A percentile compares a stretch with the other conserved stretches of the same genome.
phyloP scores from a whole-genome alignment of 352 stramenopile genomes.

The Globisporangium nunn region DNA sequence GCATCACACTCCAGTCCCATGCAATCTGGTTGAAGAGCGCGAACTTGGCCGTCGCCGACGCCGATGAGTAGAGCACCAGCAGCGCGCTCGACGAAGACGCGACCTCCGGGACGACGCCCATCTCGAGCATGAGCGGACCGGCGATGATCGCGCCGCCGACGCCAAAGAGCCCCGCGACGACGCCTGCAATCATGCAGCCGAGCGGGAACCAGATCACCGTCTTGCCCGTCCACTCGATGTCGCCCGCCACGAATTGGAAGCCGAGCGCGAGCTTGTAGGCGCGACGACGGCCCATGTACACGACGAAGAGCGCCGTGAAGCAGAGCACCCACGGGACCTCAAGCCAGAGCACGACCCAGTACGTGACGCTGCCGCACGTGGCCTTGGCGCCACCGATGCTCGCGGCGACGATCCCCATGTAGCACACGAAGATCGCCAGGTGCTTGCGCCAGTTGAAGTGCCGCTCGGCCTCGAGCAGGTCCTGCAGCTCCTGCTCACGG shows the following conservation, averaged over 20 bases:
- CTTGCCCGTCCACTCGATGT: conserved; percentile 36
- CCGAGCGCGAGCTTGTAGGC: conserved; percentile 31
- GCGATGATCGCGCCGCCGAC: conserved; percentile 49
- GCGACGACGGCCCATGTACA: conserved; percentile 26
- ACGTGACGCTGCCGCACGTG: conserved; percentile 13
- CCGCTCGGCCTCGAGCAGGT: conserved; percentile 22
- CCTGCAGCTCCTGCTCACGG: conserved; percentile 6
- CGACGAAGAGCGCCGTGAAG: conserved; percentile 27
- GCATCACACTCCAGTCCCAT: conserved; percentile 34
- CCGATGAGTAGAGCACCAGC: conserved; percentile 49
- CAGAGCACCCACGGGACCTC: conserved; percentile 44
- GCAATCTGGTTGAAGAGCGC: conserved; percentile 40
- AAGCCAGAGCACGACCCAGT: conserved; percentile 26
- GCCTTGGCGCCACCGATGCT: conserved; percentile 17
- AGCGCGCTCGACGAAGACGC: conserved; percentile 36
- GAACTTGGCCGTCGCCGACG: conserved; percentile 41
- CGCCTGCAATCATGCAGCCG: conserved; percentile 22
- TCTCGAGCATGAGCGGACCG: conserved; percentile 50
- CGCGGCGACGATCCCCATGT: conserved; percentile 23
- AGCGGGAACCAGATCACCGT: conserved; percentile 33
- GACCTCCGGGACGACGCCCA: conserved; percentile 47
- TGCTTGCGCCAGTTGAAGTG: conserved; percentile 33
- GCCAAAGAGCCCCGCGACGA: conserved; percentile 43
- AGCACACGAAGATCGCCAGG: conserved; percentile 32
- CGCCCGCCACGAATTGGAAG: conserved; percentile 29